These are phyloP conservation scores for Vinca minor DNA, from an alignment of 257 asterid genomes.

Conservation along the genomic window DNA sequence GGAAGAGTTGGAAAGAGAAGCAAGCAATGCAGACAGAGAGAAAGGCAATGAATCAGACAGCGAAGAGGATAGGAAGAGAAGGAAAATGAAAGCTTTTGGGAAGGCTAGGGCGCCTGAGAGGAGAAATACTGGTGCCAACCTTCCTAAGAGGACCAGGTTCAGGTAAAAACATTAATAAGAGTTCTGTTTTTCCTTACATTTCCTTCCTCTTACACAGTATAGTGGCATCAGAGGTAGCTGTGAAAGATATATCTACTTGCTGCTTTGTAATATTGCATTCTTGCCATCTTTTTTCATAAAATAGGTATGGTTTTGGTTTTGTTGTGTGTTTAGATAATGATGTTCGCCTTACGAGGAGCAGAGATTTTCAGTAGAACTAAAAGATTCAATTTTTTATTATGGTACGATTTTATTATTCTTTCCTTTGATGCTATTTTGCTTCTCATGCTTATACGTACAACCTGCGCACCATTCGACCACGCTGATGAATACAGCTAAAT, in stretches of 20 bases:
- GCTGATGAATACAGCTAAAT: neutral
- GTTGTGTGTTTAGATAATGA: neutral
- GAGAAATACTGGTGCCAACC: slow-evolving; percentile 25
- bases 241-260: neutral
- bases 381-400: neutral
- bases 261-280: neutral
- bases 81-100: slow-evolving; percentile 12
- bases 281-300: neutral
- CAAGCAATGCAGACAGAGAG: slow-evolving; percentile 12
- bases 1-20: slow-evolving; percentile 14
- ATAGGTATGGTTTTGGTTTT: neutral
- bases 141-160: slow-evolving; percentile 34
- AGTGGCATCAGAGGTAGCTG: neutral
- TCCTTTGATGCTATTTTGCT: neutral
- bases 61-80: slow-evolving; percentile 16
- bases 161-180: slow-evolving; percentile 15
- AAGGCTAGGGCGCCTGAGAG: slow-evolving; percentile 27
- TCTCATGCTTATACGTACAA: neutral
- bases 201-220: neutral
- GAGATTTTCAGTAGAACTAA: neutral
- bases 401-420: neutral
- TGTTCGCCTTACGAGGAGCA: neutral
- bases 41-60: slow-evolving; percentile 15
- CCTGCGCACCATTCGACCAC: neutral
- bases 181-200: neutral